Conservation (phyloP, 2,329 filamentous ascomycete species). For the Chalaropsis ovoidea region DNA sequence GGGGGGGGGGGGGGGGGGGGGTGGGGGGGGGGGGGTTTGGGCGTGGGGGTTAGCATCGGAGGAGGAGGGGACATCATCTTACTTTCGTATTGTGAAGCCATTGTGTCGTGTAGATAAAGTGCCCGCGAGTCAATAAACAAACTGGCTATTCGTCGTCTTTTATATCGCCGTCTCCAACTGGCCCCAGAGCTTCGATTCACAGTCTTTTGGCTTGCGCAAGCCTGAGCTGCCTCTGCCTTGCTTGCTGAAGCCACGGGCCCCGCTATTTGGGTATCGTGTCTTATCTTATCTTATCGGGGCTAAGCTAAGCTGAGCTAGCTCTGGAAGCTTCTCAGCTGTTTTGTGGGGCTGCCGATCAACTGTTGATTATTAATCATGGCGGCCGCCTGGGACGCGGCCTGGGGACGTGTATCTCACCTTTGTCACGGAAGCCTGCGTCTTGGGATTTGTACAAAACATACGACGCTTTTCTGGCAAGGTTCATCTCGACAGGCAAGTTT, state of each 20-base stretch:
- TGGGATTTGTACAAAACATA: no score
- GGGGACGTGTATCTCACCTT: no score
- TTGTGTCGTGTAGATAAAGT: slow-evolving; percentile 30
- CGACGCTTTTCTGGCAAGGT: no score
- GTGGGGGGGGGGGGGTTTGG: slow-evolving; percentile 15
- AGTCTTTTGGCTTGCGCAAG: slow-evolving; percentile 4
- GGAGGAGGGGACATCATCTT: slow-evolving; percentile 25
- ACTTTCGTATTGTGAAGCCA: slow-evolving; percentile 52
- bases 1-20: slow-evolving; percentile 8
- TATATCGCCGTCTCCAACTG: not conserved
- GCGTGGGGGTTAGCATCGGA: no score
- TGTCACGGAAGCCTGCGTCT: no score
- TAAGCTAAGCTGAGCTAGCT: not conserved
- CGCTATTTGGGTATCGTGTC: not conserved
- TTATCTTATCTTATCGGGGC: not conserved
- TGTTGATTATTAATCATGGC: no score
- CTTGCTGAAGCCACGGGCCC: not conserved
- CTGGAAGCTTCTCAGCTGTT: not conserved
- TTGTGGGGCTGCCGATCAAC: not conserved
- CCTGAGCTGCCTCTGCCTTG: slow-evolving; percentile 2
- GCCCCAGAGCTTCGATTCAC: no score
- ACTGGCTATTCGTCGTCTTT: not conserved
- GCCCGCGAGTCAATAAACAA: not conserved
- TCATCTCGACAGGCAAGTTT: no score
- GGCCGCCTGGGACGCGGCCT: no score